Percentiles rank a stretch among this genome's conserved stretches.
Evolutionary conservation across 306 rosid genomes (phyloP).

Genomic region (Cicer yamashitae): DNA sequence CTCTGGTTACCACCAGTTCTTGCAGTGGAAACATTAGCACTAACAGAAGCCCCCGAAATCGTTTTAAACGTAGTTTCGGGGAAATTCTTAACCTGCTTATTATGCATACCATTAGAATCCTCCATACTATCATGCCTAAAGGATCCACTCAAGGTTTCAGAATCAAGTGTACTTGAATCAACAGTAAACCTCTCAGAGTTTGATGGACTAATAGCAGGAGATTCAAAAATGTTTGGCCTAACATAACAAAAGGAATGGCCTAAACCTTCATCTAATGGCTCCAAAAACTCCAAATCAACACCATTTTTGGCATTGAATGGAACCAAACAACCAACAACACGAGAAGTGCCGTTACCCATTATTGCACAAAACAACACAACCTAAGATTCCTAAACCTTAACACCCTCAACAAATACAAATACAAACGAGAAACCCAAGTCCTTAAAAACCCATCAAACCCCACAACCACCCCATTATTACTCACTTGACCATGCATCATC

Average conservation of each 20-base stretch:
- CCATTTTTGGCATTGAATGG: slow-evolving; percentile 61
- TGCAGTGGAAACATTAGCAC: slow-evolving; percentile 72
- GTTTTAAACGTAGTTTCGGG: slow-evolving; percentile 70
- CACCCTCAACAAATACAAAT: slow-evolving; percentile 45
- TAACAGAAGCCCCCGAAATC: slow-evolving; percentile 71
- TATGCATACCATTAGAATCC: slow-evolving; percentile 41
- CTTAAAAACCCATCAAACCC: slow-evolving; percentile 45
- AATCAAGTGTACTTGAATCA: slow-evolving; percentile 74
- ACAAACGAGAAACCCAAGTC: slow-evolving; percentile 33
- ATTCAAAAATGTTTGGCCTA: slow-evolving; percentile 65
- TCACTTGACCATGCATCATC: slow-evolving; percentile 50
- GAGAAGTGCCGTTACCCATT: slow-evolving; percentile 78
- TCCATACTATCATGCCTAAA: slow-evolving; percentile 66
- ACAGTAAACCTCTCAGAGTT: slow-evolving; percentile 68
- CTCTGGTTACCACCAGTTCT: slow-evolving; percentile 63
- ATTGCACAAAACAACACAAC: slow-evolving; percentile 41
- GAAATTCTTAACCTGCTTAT: slow-evolving; percentile 48
- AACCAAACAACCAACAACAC: slow-evolving; percentile 74
- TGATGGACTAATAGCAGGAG: slow-evolving; percentile 72
- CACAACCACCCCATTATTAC: slow-evolving; percentile 42
- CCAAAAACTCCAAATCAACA: slow-evolving; percentile 68
- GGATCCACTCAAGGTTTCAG: slow-evolving; percentile 73
- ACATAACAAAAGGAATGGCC: slow-evolving; percentile 78
- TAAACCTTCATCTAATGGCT: slow-evolving; percentile 68
- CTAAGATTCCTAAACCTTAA: slow-evolving; percentile 38